Percentiles rank a stretch among this genome's conserved stretches.
Conservation (phyloP, 2,329 filamentous ascomycete species). For the Berkeleyomyces basicola region DNA sequence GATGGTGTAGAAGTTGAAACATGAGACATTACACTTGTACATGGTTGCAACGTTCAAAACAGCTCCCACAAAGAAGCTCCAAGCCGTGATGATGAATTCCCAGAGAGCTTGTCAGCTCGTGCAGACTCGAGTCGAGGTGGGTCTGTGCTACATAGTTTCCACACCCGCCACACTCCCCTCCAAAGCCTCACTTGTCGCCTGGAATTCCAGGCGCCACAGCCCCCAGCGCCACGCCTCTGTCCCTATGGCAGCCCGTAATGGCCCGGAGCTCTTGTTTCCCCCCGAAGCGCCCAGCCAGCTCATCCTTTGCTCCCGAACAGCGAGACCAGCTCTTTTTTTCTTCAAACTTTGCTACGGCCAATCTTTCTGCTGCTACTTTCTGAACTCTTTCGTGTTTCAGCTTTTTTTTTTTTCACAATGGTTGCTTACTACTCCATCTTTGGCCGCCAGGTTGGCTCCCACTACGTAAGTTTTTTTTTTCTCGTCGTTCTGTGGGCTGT, state of each 20-base stretch:
- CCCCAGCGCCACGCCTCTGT: not conserved
- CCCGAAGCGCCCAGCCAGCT: not conserved
- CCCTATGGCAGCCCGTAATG: slow-evolving; percentile 5
- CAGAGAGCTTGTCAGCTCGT: not conserved
- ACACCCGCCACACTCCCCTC: not conserved
- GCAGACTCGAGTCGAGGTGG: not conserved
- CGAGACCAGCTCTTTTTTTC: slow-evolving; percentile 3
- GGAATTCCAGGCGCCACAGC: slow-evolving; percentile 7
- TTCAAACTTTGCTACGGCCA: not conserved
- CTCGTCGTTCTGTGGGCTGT: not conserved
- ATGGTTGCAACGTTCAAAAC: too few species aligned
- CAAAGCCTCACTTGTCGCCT: slow-evolving; percentile 4
- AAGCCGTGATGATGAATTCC: too few species aligned
- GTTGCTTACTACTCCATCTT: slow-evolving; percentile 33
- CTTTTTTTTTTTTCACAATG: slow-evolving; percentile 10
- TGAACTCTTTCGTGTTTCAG: not conserved
- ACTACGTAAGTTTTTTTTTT: slow-evolving; percentile 33
- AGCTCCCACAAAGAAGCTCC: too few species aligned
- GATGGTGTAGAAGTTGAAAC: too few species aligned
- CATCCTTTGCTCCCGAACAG: slow-evolving; percentile 2
- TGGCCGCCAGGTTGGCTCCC: slow-evolving; percentile 43
- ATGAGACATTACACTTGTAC: too few species aligned
- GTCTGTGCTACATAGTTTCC: not conserved
- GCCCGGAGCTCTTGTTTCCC: slow-evolving; percentile 4
- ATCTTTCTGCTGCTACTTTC: not conserved